phyloP scores from a whole-genome alignment of 305 asterid species.

The Stenogyne calaminthoides region DNA sequence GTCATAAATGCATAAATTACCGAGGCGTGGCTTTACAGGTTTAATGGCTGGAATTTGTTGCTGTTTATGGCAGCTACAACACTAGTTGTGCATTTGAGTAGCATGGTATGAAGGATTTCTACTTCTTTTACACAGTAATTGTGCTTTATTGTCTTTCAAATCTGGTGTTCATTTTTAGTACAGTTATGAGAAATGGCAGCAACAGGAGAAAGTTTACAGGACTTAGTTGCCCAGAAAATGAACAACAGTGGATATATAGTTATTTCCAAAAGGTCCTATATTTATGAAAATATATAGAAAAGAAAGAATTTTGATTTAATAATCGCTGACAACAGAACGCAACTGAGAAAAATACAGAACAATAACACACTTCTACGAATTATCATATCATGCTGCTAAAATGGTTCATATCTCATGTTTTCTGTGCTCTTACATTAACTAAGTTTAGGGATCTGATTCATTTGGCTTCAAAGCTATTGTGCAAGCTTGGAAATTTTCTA shows the following conservation, averaged over 20 bases:
- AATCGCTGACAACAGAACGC: neutral
- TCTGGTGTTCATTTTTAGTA: neutral
- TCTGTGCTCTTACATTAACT: neutral
- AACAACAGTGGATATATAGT: neutral
- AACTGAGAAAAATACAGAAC: neutral
- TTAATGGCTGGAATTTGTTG: constrained; percentile 30
- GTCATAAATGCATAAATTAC: neutral
- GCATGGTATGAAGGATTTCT: constrained; percentile 39
- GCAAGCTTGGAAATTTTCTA: constrained; percentile 18
- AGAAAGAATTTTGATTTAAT: neutral
- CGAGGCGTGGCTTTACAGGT: constrained; percentile 33
- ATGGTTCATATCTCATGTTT: neutral
- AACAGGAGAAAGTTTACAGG: neutral
- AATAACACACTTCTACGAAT: neutral
- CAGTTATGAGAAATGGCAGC: neutral
- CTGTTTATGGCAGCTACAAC: constrained; percentile 40
- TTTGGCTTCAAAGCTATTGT: constrained; percentile 21
- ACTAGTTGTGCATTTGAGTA: constrained; percentile 32
- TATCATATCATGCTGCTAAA: neutral
- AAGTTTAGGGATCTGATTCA: neutral
- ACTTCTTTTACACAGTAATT: constrained; percentile 9
- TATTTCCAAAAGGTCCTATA: neutral
- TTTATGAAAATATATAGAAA: neutral
- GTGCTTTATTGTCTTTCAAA: constrained; percentile 11
- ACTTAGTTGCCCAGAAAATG: neutral